Evolutionary conservation across 441 rosid species (phyloP).

Genomic region (Mallotus japonicus): DNA sequence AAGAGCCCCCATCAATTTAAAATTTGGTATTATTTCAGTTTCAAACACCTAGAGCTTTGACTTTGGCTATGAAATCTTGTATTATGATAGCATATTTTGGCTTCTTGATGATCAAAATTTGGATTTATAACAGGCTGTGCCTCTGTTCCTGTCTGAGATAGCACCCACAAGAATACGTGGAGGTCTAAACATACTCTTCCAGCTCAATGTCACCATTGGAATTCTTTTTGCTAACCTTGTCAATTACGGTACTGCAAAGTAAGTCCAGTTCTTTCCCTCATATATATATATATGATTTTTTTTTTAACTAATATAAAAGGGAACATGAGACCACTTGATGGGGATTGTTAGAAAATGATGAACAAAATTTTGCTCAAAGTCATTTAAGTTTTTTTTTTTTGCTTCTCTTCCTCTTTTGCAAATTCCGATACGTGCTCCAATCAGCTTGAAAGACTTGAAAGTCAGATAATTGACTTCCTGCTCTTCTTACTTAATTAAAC

Average conservation of each 20-base stretch:
- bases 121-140: constrained; percentile 61
- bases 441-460: not conserved
- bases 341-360: not conserved
- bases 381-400: not conserved
- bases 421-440: too few relatives aligned
- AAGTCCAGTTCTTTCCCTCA: constrained; percentile 24
- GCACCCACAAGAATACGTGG: constrained; percentile 95
- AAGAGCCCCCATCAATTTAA: not conserved
- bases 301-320: not conserved
- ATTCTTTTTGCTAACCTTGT: constrained; percentile 84
- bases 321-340: not conserved
- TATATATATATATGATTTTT: not conserved
- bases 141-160: constrained; percentile 84
- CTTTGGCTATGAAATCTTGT: not conserved
- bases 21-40: not conserved
- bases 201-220: constrained; percentile 88
- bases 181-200: constrained; percentile 80
- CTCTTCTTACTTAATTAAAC: too few relatives aligned
- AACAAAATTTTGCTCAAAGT: not conserved
- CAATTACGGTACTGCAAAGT: constrained; percentile 90
- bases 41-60: not conserved
- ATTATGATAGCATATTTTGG: not conserved
- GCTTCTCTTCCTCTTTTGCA: not conserved
- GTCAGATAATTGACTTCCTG: too few relatives aligned
- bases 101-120: not conserved